phyloP scores from a whole-genome alignment of 2,329 filamentous ascomycete species.

The Chaetomium sp. region DNA sequence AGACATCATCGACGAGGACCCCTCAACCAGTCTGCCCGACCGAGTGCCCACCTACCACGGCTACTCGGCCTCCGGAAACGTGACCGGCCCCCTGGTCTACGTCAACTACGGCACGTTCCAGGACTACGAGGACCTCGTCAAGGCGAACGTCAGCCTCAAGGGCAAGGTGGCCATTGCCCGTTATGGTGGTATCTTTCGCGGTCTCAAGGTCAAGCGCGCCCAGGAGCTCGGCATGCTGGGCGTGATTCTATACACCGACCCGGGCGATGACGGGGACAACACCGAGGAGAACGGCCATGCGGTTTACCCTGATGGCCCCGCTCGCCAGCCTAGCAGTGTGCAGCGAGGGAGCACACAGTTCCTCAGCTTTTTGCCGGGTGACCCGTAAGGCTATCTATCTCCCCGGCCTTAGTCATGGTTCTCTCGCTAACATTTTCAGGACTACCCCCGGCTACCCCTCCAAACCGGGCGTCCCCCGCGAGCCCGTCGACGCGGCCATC shows the following conservation, averaged over 20 bases:
- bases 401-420: background rate
- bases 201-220: constrained; percentile 86
- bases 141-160: constrained; percentile 65
- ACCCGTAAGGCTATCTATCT: constrained; percentile 47
- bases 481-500: constrained; percentile 61
- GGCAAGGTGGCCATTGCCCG: constrained; percentile 84
- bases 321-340: constrained; percentile 79
- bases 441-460: constrained; percentile 93
- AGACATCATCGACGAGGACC: constrained; percentile 76
- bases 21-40: constrained; percentile 64
- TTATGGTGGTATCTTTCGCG: constrained; percentile 82
- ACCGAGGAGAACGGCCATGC: constrained; percentile 76
- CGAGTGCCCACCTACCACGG: constrained; percentile 89
- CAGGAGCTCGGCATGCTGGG: constrained; percentile 87
- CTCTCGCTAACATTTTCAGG: constrained; percentile 24
- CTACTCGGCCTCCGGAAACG: constrained; percentile 87
- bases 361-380: constrained; percentile 60
- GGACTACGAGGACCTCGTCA: constrained; percentile 76
- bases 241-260: constrained; percentile 78
- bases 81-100: constrained; percentile 79
- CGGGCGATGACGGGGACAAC: constrained; percentile 76
- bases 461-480: constrained; percentile 76
- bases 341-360: constrained; percentile 85
- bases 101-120: constrained; percentile 85
- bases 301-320: constrained; percentile 78